These are phyloP conservation scores for Lepiota brunneoincarnata DNA, from an alignment of 768 basidiomycete genomes.

Conservation along the genomic window DNA sequence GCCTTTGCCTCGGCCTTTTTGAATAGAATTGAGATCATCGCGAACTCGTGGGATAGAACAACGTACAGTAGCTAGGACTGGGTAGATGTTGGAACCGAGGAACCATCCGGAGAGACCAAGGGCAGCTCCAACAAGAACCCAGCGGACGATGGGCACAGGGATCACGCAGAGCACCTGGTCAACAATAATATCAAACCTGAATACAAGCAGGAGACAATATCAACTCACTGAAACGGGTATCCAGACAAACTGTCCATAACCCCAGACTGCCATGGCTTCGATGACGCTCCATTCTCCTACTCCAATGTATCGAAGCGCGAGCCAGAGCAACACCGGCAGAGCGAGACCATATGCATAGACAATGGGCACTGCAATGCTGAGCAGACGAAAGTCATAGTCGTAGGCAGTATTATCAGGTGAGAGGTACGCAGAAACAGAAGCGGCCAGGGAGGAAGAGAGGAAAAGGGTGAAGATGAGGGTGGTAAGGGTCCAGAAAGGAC, in stretches of 20 bases:
- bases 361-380: slow-evolving; percentile 78
- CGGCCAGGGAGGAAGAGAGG: slow-evolving; percentile 88
- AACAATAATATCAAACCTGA: background rate
- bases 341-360: slow-evolving; percentile 88
- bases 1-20: slow-evolving; percentile 82
- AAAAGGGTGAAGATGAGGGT: slow-evolving; percentile 93
- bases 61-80: slow-evolving; percentile 80
- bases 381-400: slow-evolving; percentile 83
- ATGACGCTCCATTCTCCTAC: slow-evolving; percentile 88
- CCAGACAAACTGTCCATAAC: slow-evolving; percentile 83
- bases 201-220: background rate
- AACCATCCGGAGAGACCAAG: slow-evolving; percentile 86
- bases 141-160: slow-evolving; percentile 78
- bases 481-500: slow-evolving; percentile 97
- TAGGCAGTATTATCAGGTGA: slow-evolving; percentile 53
- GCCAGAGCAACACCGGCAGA: slow-evolving; percentile 82
- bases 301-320: slow-evolving; percentile 78
- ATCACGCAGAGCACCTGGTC: slow-evolving; percentile 79
- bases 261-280: slow-evolving; percentile 80
- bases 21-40: slow-evolving; percentile 1
- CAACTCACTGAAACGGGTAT: slow-evolving; percentile 75
- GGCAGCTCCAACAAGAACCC: slow-evolving; percentile 72
- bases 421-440: slow-evolving; percentile 85
- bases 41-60: background rate
- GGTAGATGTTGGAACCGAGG: slow-evolving; percentile 82